A percentile compares a stretch with the other conserved stretches of the same genome.
Evolutionary conservation across 2,329 filamentous ascomycete genomes (phyloP).

Genomic region (Colletotrichum phormii): DNA sequence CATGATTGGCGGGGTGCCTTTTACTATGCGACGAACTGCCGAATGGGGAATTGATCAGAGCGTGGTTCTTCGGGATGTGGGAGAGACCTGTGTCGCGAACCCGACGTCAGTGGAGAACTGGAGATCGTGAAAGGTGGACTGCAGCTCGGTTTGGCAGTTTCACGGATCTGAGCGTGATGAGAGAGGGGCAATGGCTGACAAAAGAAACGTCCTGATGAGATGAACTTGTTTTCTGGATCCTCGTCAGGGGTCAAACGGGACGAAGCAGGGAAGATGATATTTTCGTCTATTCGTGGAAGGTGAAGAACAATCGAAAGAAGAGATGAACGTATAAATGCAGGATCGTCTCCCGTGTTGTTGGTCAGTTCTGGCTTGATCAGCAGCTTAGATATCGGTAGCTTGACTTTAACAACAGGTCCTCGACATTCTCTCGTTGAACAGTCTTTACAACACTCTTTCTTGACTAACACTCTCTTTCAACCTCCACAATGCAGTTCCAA

Average conservation of each 20-base stretch:
- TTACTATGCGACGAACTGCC: background rate
- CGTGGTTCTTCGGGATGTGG: slow-evolving; percentile 28
- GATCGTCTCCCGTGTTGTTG: background rate
- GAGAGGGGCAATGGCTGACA: background rate
- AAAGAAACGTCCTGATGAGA: slow-evolving; percentile 20
- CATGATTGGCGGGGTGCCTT: background rate
- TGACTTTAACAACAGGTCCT: background rate
- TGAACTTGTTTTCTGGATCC: slow-evolving; percentile 17
- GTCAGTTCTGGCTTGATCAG: background rate
- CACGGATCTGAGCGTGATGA: slow-evolving; percentile 7
- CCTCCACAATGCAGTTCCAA: slow-evolving; percentile 9
- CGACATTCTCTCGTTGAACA: background rate
- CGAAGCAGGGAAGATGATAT: background rate
- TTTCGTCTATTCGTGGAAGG: background rate
- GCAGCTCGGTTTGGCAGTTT: slow-evolving; percentile 21
- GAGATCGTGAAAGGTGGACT: slow-evolving; percentile 6
- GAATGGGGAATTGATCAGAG: slow-evolving; percentile 1
- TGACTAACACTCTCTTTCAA: background rate
- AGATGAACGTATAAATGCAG: slow-evolving; percentile 13
- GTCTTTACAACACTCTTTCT: slow-evolving; percentile 8
- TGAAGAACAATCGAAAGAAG: background rate
- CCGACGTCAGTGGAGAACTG: slow-evolving; percentile 29
- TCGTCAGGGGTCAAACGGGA: slow-evolving; percentile 2
- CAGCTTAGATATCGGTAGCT: background rate
- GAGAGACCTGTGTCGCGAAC: background rate